Evolutionary conservation across 2,329 filamentous ascomycete genomes (phyloP).

Genomic region (Exophiala xenobiotica): DNA sequence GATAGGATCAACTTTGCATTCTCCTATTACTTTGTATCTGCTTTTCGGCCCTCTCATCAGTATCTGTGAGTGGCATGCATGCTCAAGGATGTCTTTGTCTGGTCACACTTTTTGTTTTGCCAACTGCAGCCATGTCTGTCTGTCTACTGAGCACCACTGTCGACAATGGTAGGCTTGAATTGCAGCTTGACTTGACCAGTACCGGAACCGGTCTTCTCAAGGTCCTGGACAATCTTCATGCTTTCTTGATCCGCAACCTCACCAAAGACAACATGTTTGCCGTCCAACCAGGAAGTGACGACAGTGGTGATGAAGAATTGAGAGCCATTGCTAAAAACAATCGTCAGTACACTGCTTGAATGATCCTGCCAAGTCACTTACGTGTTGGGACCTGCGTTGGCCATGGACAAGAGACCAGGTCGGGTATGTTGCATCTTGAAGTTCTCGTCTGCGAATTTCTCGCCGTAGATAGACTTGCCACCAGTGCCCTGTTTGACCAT

Average conservation of each 20-base stretch:
- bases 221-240: slow-evolving; percentile 56
- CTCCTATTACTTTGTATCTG: slow-evolving; percentile 18
- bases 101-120: slow-evolving; percentile 4
- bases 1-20: slow-evolving; percentile 25
- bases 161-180: slow-evolving; percentile 56
- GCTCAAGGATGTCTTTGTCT: not conserved
- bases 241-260: slow-evolving; percentile 58
- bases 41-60: slow-evolving; percentile 10
- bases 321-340: slow-evolving; percentile 60
- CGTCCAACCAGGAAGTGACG: slow-evolving; percentile 65
- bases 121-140: slow-evolving; percentile 5
- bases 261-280: slow-evolving; percentile 70
- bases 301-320: slow-evolving; percentile 73
- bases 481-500: slow-evolving; percentile 77
- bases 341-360: slow-evolving; percentile 1
- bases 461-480: slow-evolving; percentile 67
- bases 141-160: slow-evolving; percentile 40
- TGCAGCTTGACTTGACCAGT: slow-evolving; percentile 53
- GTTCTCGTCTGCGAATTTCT: slow-evolving; percentile 68
- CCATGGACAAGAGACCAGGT: slow-evolving; percentile 65
- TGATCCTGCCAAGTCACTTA: slow-evolving; percentile 39
- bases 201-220: slow-evolving; percentile 59
- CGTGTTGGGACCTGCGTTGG: slow-evolving; percentile 78
- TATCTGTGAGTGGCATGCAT: not conserved
- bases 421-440: slow-evolving; percentile 68